Conservation (phyloP, 2,329 filamentous ascomycete genomes). For the Rutstroemia sp. region DNA sequence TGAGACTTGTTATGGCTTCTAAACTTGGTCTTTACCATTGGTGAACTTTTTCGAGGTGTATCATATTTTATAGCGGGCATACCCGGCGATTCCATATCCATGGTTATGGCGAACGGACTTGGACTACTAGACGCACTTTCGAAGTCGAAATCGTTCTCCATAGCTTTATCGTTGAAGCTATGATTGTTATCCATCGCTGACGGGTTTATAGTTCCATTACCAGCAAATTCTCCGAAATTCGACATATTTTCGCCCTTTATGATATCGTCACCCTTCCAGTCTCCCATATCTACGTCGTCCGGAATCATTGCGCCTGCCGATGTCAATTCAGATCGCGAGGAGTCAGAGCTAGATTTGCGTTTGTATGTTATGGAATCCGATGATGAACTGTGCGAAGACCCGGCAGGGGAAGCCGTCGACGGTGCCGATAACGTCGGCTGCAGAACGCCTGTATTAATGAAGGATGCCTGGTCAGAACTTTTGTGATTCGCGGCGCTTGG, state of each 20-base stretch:
- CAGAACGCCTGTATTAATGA: not conserved
- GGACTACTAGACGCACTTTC: constrained; percentile 52
- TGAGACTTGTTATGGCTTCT: constrained; percentile 34
- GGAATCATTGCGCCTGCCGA: constrained; percentile 38
- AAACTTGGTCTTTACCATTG: constrained; percentile 20
- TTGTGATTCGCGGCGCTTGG: constrained; percentile 18
- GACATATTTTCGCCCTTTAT: constrained; percentile 33
- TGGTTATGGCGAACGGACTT: constrained; percentile 29
- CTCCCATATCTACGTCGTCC: constrained; percentile 34
- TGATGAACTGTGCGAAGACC: constrained; percentile 41
- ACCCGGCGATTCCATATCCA: constrained; percentile 35
- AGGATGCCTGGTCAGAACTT: constrained; percentile 6
- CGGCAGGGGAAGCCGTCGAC: constrained; percentile 29
- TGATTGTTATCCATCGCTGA: constrained; percentile 30
- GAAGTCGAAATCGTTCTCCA: constrained; percentile 49
- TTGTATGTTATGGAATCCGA: constrained; percentile 47
- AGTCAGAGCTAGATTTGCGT: constrained; percentile 39
- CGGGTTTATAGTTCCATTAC: constrained; percentile 33
- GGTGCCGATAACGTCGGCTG: constrained; percentile 19
- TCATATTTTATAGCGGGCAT: constrained; percentile 37
- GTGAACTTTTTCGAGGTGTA: constrained; percentile 23
- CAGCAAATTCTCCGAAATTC: constrained; percentile 34
- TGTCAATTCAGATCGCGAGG: constrained; percentile 37
- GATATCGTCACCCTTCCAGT: constrained; percentile 38
- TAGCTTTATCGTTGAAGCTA: constrained; percentile 37